phyloP scores from a whole-genome alignment of 2,329 filamentous ascomycete species.

The Periconia sp. region DNA sequence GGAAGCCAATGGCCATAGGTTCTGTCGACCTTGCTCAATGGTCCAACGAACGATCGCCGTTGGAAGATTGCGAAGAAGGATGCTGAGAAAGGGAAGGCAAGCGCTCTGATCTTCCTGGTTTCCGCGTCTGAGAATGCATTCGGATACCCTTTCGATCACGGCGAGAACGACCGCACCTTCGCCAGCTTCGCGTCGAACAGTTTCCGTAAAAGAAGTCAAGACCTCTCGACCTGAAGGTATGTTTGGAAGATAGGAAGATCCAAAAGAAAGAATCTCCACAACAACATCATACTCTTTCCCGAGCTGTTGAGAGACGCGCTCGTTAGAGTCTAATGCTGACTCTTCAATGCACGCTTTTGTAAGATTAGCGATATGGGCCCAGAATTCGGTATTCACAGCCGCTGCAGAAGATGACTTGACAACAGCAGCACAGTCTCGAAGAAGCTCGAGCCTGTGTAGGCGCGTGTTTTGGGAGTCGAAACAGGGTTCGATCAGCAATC shows the following conservation, averaged over 20 bases:
- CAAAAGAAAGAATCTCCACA: conserved; percentile 70
- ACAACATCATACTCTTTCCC: conserved; percentile 74
- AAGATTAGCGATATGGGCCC: conserved; percentile 30
- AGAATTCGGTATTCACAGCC: conserved; percentile 32
- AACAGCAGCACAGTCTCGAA: conserved; percentile 41
- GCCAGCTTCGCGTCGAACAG: conserved; percentile 67
- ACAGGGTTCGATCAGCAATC: conserved; percentile 64
- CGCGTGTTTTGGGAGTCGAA: conserved; percentile 51
- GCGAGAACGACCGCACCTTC: conserved; percentile 70
- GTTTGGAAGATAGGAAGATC: conserved; percentile 47
- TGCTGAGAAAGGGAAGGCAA: conserved; percentile 37
- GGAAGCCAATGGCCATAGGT: conserved; percentile 67
- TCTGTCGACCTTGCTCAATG: conserved; percentile 68
- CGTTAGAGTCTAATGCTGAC: conserved; percentile 24
- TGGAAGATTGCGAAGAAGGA: conserved; percentile 45
- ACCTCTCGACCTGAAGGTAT: conserved; percentile 47
- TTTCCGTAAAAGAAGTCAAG: conserved; percentile 62
- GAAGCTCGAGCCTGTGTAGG: conserved; percentile 45
- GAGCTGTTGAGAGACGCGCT: conserved; percentile 49
- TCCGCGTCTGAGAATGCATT: conserved; percentile 26
- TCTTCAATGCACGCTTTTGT: conserved; percentile 31
- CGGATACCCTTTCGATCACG: conserved; percentile 74
- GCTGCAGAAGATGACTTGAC: conserved; percentile 25
- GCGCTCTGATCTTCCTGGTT: conserved; percentile 24
- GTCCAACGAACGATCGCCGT: conserved; percentile 51